Evolutionary conservation across 2,329 filamentous ascomycete species (phyloP).

Genomic region (Ceratocystis cacaofunesta): DNA sequence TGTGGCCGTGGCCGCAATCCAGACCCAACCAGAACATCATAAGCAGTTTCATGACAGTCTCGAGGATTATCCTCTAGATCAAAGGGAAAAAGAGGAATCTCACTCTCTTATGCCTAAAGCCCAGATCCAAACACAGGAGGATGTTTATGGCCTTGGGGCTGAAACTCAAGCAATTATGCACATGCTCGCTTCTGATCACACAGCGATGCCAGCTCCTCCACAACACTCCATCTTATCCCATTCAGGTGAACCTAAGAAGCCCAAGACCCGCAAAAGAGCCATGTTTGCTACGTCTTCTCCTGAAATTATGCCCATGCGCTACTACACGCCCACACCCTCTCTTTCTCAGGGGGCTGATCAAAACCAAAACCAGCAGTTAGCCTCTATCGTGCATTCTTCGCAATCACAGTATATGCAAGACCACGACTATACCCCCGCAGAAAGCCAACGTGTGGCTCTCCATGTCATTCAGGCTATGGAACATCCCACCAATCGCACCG

Average conservation of each 20-base stretch:
- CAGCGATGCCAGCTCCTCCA: background rate
- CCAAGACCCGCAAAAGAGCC: conserved; percentile 7
- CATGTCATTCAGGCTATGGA: conserved; percentile 34
- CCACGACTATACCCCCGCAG: conserved; percentile 16
- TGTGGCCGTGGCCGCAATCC: background rate
- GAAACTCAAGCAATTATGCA: conserved; percentile 21
- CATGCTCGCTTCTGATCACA: background rate
- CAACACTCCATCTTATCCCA: background rate
- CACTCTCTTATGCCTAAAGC: background rate
- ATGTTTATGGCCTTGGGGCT: conserved; percentile 21
- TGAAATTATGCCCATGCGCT: conserved; percentile 12
- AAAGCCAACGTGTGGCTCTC: conserved; percentile 38
- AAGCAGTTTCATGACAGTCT: background rate
- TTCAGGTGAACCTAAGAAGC: background rate
- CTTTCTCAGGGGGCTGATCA: conserved; percentile 6
- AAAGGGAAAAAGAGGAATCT: background rate
- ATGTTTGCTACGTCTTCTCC: conserved; percentile 12
- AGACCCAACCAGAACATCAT: background rate
- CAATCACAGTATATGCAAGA: background rate
- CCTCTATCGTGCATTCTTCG: background rate
- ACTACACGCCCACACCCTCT: conserved; percentile 13
- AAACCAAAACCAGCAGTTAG: conserved; percentile 13
- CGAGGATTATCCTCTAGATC: background rate
- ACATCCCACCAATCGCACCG: conserved; percentile 35
- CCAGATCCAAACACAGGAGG: conserved; percentile 8